Conservation (phyloP, 2,329 filamentous ascomycete species). For the Fusarium lateritium region DNA sequence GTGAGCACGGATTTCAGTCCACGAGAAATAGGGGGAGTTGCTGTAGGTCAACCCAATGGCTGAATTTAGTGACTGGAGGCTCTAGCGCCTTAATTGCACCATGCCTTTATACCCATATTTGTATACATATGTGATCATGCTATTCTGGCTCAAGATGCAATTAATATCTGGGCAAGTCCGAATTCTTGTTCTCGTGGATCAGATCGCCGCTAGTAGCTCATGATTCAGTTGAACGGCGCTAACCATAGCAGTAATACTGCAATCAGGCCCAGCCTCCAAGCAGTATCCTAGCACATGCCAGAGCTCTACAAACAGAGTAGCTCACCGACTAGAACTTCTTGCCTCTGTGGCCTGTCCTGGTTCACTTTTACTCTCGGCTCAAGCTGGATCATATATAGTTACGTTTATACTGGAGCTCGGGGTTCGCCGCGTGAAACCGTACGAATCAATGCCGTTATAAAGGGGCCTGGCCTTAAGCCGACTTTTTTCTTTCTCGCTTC, state of each 20-base stretch:
- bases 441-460: slow-evolving; percentile 25
- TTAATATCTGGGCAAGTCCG: background rate
- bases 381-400: slow-evolving; percentile 21
- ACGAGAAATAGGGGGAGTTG: slow-evolving; percentile 28
- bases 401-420: slow-evolving; percentile 18
- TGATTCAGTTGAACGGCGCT: slow-evolving; percentile 9
- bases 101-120: background rate
- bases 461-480: slow-evolving; percentile 17
- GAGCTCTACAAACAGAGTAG: background rate
- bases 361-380: slow-evolving; percentile 5
- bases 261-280: slow-evolving; percentile 21
- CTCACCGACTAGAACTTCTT: slow-evolving; percentile 10
- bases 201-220: slow-evolving; percentile 28
- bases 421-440: slow-evolving; percentile 31
- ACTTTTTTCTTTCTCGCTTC: slow-evolving; percentile 14
- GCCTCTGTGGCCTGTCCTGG: slow-evolving; percentile 19
- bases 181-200: slow-evolving; percentile 16
- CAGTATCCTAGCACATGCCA: slow-evolving; percentile 9
- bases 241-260: background rate
- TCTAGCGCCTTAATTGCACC: background rate
- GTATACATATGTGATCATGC: background rate
- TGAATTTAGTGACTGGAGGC: background rate
- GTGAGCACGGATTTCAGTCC: slow-evolving; percentile 39
- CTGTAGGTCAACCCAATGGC: background rate
- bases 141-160: background rate